Evolutionary conservation across 257 asterid genomes (phyloP), one percentile per base, ranked within the genome.

Genomic region (Primulina tabacum): DNA sequence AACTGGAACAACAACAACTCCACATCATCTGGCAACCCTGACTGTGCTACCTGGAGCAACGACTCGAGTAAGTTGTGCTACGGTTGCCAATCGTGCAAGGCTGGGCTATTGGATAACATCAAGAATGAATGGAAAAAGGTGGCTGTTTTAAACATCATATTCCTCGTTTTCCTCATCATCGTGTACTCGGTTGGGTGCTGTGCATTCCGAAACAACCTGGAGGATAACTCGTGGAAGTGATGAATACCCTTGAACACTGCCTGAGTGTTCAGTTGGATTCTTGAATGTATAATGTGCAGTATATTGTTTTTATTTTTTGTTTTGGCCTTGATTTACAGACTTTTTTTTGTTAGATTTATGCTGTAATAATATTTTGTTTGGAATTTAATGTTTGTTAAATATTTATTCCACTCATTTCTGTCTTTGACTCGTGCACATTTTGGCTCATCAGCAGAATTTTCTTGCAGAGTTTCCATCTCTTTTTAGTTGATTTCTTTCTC

Each of bases 111-210:
- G 67, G 99, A 89, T 72, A 90, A 89, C 82, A 43, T 90, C 65
- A 93, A 89, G 92, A 83, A 84, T 11, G 85, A 84, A 67, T 90
- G 96, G 99, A 93, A 81, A 75, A 90, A 58, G 80, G 89, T 85
- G 74, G 96, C 99, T 6, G 74, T 89, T 18, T 65, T 93, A 75
- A 90, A 90, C 82, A 72, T 85, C 66, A 56, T 87, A 29, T 80
- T 89, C 81, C 92, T 91, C 53, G 81, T 89, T 71, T 76, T 86
- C 84, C 92, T 93, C 70, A 79, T 93, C 76, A 75, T 93, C 18
- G 96, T 93, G 33, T 93, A 93, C 88, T 78, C 95, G 0, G 70
- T 88, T 3, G 98, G 97, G 30, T 90, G 96, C 77, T 90, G 98
- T 6, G 91, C 91, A 0, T 86, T 86, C 85, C 76, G 98, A 32